A percentile compares a stretch with the other conserved stretches of the same genome.
phyloP scores from a whole-genome alignment of 805 yeast genomes.

The Cyberlindnera japonica region DNA sequence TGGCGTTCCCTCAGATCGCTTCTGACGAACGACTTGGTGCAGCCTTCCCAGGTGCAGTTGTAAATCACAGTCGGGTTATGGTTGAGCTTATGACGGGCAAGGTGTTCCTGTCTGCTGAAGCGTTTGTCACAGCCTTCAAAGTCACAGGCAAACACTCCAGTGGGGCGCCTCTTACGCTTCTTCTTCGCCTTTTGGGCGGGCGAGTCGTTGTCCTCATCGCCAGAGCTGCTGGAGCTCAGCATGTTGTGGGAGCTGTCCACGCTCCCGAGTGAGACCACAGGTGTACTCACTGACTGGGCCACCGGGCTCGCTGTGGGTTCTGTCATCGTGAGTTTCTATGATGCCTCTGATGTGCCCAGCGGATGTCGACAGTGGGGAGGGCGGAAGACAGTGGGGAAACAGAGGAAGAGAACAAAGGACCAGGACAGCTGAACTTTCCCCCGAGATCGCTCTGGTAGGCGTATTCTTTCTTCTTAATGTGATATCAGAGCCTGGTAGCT shows the following conservation, averaged over 20 bases:
- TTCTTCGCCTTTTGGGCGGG: conserved; percentile 12
- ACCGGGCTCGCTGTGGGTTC: too few species aligned
- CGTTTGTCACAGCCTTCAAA: conserved; percentile 49
- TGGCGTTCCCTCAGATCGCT: conserved; percentile 51
- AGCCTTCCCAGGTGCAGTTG: conserved; percentile 45
- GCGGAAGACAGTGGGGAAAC: too few species aligned
- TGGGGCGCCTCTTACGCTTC: conserved; percentile 25
- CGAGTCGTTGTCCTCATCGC: not conserved
- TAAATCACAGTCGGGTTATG: conserved; percentile 55
- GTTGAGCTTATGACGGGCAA: conserved; percentile 60
- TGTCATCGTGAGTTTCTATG: too few species aligned
- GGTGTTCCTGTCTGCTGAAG: conserved; percentile 60
- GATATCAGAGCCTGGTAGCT: too few species aligned
- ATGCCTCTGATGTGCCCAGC: too few species aligned
- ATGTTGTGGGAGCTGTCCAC: not conserved
- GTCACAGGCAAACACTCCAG: conserved; percentile 39
- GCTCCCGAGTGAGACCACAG: too few species aligned
- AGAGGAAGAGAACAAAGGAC: too few species aligned
- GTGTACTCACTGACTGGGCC: too few species aligned
- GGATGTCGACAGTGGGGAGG: too few species aligned
- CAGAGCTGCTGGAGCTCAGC: not conserved
- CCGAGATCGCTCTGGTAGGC: too few species aligned
- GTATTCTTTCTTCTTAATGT: too few species aligned
- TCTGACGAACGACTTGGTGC: conserved; percentile 61
- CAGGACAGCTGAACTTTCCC: too few species aligned